Conservation (phyloP, 768 basidiomycete species). For the Porphyrellus cyaneotinctus region DNA sequence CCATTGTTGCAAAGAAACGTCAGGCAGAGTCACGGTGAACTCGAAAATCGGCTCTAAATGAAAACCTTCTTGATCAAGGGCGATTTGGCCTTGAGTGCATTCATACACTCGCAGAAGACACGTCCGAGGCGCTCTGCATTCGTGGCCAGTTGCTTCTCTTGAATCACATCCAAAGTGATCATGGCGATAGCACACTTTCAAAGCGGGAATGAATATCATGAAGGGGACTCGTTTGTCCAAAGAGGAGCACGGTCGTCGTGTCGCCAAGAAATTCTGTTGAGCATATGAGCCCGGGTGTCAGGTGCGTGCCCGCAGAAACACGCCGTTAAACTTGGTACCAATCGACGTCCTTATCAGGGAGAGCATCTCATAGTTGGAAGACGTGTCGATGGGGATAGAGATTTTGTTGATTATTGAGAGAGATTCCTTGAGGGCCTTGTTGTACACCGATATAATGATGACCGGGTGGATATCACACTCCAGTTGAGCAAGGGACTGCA, state of each 20-base stretch:
- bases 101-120: conserved; percentile 66
- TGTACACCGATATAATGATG: conserved; percentile 97
- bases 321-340: too few species aligned
- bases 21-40: background rate
- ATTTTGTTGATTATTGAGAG: conserved; percentile 87
- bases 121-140: conserved; percentile 78
- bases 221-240: too few species aligned
- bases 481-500: conserved; percentile 87
- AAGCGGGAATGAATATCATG: too few species aligned
- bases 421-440: conserved; percentile 90
- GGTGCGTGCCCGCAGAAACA: too few species aligned
- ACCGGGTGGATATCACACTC: conserved; percentile 99
- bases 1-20: conserved; percentile 15
- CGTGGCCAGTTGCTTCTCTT: conserved; percentile 80
- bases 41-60: background rate
- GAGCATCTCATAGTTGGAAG: conserved; percentile 90
- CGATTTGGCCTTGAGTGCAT: conserved; percentile 46
- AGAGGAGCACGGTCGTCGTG: too few species aligned
- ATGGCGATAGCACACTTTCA: conserved; percentile 98
- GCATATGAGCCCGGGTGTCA: too few species aligned
- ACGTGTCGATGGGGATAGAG: conserved; percentile 86
- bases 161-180: conserved; percentile 86
- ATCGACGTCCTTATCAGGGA: conserved; percentile 97
- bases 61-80: conserved; percentile 69
- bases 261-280: too few species aligned